Conservation (phyloP, 306 rosid species). For the Dalbergia oliveri region DNA sequence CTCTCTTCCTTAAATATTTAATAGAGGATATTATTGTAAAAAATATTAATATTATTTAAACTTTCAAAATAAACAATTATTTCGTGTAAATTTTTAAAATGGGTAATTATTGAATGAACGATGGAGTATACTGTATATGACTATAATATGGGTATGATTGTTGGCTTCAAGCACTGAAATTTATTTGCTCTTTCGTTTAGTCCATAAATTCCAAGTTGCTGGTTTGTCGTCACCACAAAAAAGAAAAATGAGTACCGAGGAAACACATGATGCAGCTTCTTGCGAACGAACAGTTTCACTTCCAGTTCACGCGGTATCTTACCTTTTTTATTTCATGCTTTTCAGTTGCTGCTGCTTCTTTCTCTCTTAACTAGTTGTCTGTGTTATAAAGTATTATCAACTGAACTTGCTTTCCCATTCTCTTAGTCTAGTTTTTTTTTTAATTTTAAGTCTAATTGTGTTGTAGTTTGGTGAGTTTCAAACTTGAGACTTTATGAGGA, state of each 20-base stretch:
- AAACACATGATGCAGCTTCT: slow-evolving; percentile 46
- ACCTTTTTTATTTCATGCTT: neutral
- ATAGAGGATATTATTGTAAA: too few species aligned
- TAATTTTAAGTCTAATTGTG: neutral
- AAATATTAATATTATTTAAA: too few species aligned
- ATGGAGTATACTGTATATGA: neutral
- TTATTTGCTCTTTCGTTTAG: slow-evolving; percentile 35
- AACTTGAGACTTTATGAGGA: neutral
- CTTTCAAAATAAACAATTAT: too few species aligned
- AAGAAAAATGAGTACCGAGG: slow-evolving; percentile 62
- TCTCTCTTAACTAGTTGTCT: neutral
- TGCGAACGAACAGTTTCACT: slow-evolving; percentile 51
- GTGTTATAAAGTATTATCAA: too few species aligned
- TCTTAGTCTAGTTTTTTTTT: slow-evolving; percentile 9
- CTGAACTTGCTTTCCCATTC: neutral
- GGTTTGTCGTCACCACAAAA: slow-evolving; percentile 41
- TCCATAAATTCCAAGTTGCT: slow-evolving; percentile 15
- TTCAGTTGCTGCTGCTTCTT: neutral
- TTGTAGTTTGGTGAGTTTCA: neutral
- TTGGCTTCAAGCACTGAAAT: slow-evolving; percentile 11
- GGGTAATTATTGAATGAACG: too few species aligned
- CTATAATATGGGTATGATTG: neutral
- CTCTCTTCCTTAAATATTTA: too few species aligned
- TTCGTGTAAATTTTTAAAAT: too few species aligned
- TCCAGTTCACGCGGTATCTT: slow-evolving; percentile 64